phyloP scores from a whole-genome alignment of 2,329 filamentous ascomycete genomes.

The Xylariaceae sp. region DNA sequence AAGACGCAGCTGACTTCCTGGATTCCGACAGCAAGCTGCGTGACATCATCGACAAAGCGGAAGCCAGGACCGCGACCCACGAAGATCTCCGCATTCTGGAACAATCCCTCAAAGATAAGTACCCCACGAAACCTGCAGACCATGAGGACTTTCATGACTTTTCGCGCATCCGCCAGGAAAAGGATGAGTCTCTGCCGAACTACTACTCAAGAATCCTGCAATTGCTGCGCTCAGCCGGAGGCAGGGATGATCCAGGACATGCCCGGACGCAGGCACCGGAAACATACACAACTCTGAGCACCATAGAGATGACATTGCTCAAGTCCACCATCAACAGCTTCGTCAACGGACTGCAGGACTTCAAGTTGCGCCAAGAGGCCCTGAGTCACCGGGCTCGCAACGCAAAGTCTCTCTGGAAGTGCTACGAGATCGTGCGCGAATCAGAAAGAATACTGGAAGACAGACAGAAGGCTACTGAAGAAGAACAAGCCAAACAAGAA shows the following conservation, averaged over 20 bases:
- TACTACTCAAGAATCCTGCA: neutral
- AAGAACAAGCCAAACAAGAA: neutral
- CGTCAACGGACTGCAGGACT: neutral
- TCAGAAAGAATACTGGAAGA: neutral
- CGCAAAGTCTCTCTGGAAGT: neutral
- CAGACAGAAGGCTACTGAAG: neutral
- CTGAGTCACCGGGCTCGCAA: neutral
- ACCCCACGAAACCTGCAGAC: neutral
- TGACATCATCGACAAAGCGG: neutral
- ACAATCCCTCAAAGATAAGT: neutral
- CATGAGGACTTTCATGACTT: neutral
- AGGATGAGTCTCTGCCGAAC: neutral
- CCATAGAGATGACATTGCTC: neutral
- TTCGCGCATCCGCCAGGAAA: neutral
- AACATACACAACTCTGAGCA: neutral
- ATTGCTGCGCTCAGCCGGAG: neutral
- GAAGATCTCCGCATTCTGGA: neutral
- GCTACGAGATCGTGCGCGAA: neutral
- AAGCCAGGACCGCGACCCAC: no score
- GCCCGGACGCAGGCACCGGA: neutral
- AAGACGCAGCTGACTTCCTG: neutral
- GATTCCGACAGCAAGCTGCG: neutral
- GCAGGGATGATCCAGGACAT: neutral
- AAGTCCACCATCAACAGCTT: neutral
- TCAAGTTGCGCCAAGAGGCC: neutral